Percentiles rank a stretch among this genome's conserved stretches.
Evolutionary conservation across 139 green algal species (phyloP).

Genomic region (Volvox reticuliferus): DNA sequence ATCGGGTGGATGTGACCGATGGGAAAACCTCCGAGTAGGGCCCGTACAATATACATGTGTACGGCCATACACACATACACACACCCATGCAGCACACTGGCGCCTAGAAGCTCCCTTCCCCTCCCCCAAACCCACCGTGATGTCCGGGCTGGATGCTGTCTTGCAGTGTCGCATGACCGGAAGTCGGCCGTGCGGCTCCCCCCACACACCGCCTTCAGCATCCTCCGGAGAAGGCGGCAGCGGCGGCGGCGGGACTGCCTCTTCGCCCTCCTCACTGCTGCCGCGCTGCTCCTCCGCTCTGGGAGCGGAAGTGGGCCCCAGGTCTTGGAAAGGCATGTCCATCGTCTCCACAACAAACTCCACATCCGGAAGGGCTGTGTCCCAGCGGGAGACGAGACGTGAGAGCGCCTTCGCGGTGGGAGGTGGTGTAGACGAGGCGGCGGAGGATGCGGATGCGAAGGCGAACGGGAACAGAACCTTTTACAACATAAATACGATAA

Average conservation of each 20-base stretch:
- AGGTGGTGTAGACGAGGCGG: too few species aligned
- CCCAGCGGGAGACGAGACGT: conserved; percentile 23
- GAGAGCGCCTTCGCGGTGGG: not conserved
- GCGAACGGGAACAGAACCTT: not conserved
- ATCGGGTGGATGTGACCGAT: too few species aligned
- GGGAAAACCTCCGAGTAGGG: too few species aligned
- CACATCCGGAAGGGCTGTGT: conserved; percentile 36
- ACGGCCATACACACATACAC: too few species aligned
- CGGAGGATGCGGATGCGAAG: not conserved
- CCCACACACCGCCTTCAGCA: not conserved
- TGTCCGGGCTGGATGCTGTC: not conserved
- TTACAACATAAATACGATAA: too few species aligned
- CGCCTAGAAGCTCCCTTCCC: not conserved
- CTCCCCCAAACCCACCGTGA: not conserved
- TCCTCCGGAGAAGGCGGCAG: not conserved
- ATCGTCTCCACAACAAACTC: conserved; percentile 51
- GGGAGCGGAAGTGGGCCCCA: not conserved
- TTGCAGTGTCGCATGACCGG: conserved; percentile 32
- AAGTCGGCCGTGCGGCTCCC: conserved; percentile 8
- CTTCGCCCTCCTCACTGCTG: too few species aligned
- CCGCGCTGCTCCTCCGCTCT: not conserved
- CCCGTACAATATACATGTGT: too few species aligned
- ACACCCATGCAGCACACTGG: too few species aligned
- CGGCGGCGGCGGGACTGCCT: not conserved
- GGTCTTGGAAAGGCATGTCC: conserved; percentile 31